Base-by-base conservation (phyloP, 768 basidiomycete genomes). In the Mrakia gelida region DNA sequence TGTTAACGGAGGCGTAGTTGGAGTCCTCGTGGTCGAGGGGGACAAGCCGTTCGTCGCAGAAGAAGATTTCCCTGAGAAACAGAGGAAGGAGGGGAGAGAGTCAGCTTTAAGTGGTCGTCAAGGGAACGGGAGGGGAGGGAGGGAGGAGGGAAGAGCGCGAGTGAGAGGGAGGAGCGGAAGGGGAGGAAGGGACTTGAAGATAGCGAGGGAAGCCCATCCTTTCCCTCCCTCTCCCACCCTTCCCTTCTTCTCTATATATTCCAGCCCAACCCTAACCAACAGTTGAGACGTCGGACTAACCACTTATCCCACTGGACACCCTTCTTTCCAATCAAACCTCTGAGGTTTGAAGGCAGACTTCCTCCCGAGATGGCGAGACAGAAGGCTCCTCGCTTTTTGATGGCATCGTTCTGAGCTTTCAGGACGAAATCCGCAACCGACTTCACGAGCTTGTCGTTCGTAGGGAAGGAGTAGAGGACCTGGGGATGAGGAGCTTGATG, bases 311-410 rank as follows among this genome's bases (percentile, higher is more conserved):
- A 99, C 84, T 91, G 91, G 26, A 94, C 88, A 54, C 87, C 88
- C 3, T 85, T 79, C 80, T 91, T 86, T 71, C 82, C 85, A 80
- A 92, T 88, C 81, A 97, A 90, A 4, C 89, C 90, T 71, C 85
- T 87, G 81, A 99, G 89, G 85, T 92, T 83, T 81, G 89, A 90
- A 38, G 96, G 95, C 56, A 98, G 88, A 0, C 92, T 93, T 11
- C 97, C 96, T 16, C 97, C 97, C 6, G 94, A 96, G 82, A 98
- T 86, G 77, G 97, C 97, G 83, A 99, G 83, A 75, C 94, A 92
- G 87, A 99, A 99, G 79, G 89, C 89, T 82, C 91, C 92, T 85
- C 93, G 91, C 86, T 92, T 94, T 83, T 90, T 89, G 82, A 98
- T 87, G 56, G 95, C 89, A 34, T 98, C 94, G 79, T 89, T 91